Evolutionary conservation across 1,284 basidiomycete genomes (phyloP).

Genomic region (Stereum hirsutum): DNA sequence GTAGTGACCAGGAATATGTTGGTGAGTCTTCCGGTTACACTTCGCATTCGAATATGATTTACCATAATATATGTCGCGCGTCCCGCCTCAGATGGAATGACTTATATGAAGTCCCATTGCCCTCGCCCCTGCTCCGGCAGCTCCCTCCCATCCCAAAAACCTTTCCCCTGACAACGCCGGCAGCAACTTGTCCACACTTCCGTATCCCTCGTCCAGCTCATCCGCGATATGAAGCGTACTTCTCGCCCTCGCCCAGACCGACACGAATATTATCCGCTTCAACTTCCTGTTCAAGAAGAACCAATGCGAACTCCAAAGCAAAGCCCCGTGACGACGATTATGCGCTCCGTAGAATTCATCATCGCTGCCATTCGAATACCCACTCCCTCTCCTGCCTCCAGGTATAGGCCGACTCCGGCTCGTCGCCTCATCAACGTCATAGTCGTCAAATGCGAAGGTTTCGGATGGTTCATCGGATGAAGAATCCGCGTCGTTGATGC

Average conservation of each 20-base stretch:
- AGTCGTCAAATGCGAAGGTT: conserved; percentile 71
- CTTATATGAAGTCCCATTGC: conserved; percentile 54
- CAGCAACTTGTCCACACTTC: conserved; percentile 21
- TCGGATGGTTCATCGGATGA: conserved; percentile 50
- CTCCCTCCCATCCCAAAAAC: conserved; percentile 72
- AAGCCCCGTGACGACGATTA: conserved; percentile 50
- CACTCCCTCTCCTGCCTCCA: conserved; percentile 13
- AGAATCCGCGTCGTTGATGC: conserved; percentile 51
- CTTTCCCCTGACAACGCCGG: conserved; percentile 32
- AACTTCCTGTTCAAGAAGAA: conserved; percentile 93
- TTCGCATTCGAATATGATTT: no score
- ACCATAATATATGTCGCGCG: no score
- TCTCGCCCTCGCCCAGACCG: conserved; percentile 84
- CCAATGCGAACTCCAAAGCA: conserved; percentile 96
- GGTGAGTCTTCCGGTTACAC: no score
- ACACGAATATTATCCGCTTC: conserved; percentile 91
- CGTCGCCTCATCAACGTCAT: conserved; percentile 57
- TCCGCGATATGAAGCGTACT: conserved; percentile 49
- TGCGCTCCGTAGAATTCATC: conserved; percentile 20
- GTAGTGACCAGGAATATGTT: no score
- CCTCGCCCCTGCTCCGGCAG: conserved; percentile 63
- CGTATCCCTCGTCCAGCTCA: conserved; percentile 23
- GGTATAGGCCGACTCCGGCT: conserved; percentile 29
- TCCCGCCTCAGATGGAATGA: no score
- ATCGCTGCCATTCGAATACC: conserved; percentile 20